These are phyloP conservation scores for Lactifluus pinguis DNA, from an alignment of 768 basidiomycete genomes.

Conservation along the genomic window DNA sequence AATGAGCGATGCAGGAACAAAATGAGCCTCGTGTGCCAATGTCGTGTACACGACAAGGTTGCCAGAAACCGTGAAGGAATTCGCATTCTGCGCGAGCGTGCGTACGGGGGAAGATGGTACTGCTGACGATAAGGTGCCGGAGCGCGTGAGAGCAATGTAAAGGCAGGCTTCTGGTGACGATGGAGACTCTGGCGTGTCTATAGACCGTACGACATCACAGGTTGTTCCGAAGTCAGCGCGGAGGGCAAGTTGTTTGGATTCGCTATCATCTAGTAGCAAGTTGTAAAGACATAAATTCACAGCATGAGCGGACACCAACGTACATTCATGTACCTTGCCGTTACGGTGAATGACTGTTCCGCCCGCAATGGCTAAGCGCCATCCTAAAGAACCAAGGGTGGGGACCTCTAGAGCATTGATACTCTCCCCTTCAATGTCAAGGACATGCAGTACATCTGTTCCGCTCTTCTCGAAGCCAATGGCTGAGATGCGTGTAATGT, in stretches of 20 bases:
- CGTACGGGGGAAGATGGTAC: conserved; percentile 1
- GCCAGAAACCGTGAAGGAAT: conserved; percentile 66
- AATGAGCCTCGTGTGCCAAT: conserved; percentile 69
- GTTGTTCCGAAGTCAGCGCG: conserved; percentile 7
- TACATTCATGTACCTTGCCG: conserved; percentile 15
- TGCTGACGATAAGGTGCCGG: conserved; percentile 5
- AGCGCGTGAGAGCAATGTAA: conserved; percentile 12
- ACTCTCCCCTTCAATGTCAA: not conserved
- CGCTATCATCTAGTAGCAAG: not conserved
- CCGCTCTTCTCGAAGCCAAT: conserved; percentile 5
- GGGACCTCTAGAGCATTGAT: not conserved
- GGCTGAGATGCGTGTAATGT: conserved; percentile 4
- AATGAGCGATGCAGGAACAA: conserved; percentile 45
- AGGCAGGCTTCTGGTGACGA: not conserved
- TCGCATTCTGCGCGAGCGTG: conserved; percentile 44
- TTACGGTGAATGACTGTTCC: not conserved
- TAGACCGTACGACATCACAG: conserved; percentile 4
- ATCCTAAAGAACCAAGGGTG: conserved; percentile 21
- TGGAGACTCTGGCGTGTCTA: not conserved
- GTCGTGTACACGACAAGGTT: conserved; percentile 82
- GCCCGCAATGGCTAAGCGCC: conserved; percentile 24
- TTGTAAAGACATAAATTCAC: not conserved
- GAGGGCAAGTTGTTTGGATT: not conserved
- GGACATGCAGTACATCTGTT: conserved; percentile 5
- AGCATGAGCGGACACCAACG: not conserved